These are phyloP conservation scores for Teratosphaeria gauchensis DNA, from an alignment of 2,329 filamentous ascomycete species.

Conservation along the genomic window DNA sequence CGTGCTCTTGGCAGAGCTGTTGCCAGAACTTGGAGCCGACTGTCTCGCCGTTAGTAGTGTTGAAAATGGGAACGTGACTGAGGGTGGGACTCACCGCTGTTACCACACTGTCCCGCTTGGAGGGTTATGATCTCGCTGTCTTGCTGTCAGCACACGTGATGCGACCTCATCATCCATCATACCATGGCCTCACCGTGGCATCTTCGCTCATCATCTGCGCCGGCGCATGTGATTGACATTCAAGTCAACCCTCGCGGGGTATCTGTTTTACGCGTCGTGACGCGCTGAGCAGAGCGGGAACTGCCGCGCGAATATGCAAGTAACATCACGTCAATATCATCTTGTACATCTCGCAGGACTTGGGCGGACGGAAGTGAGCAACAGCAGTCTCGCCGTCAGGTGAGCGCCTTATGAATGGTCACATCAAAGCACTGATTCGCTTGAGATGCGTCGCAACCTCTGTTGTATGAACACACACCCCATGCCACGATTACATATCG, in stretches of 20 bases:
- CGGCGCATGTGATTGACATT: not conserved
- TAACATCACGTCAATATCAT: too few species aligned
- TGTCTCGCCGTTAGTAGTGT: slow-evolving; percentile 29
- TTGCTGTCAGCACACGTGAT: slow-evolving; percentile 5
- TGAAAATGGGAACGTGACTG: slow-evolving; percentile 1
- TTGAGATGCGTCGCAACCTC: too few species aligned
- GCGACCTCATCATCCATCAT: not conserved
- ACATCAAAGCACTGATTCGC: too few species aligned
- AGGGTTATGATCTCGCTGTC: slow-evolving; percentile 96
- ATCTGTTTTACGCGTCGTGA: too few species aligned
- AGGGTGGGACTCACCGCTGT: slow-evolving; percentile 69
- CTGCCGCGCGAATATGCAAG: too few species aligned
- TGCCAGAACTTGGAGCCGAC: slow-evolving; percentile 99
- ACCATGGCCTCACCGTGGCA: slow-evolving; percentile 10
- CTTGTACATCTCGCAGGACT: too few species aligned
- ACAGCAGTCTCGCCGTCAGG: too few species aligned
- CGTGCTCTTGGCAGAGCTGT: slow-evolving; percentile 94
- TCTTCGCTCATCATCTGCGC: slow-evolving; percentile 6
- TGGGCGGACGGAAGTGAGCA: too few species aligned
- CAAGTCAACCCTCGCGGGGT: not conserved
- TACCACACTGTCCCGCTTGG: slow-evolving; percentile 97
- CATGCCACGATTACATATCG: too few species aligned
- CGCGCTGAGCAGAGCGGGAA: too few species aligned
- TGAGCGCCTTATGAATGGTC: too few species aligned
- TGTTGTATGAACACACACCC: too few species aligned